Percentiles rank a stretch among this genome's conserved stretches.
These are phyloP conservation scores for Terana coerulea DNA, from an alignment of 768 basidiomycete species.

Conservation along the genomic window DNA sequence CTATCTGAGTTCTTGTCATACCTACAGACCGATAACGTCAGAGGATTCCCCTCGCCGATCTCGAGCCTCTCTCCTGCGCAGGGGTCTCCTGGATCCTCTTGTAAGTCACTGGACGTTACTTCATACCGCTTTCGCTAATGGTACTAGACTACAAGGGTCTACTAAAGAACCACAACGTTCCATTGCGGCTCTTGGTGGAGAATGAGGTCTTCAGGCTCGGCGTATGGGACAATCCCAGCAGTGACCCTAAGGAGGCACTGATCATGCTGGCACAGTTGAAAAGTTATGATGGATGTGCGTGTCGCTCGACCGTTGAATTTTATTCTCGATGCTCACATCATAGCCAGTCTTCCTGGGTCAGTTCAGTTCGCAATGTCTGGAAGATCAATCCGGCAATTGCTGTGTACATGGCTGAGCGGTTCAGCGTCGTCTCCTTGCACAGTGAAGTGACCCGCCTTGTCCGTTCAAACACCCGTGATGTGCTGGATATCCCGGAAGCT, in stretches of 20 bases:
- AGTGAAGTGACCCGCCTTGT: slow-evolving; percentile 76
- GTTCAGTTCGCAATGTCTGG: slow-evolving; percentile 75
- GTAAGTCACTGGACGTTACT: slow-evolving; percentile 29
- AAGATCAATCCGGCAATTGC: slow-evolving; percentile 78
- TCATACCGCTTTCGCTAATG: slow-evolving; percentile 23
- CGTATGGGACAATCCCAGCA: slow-evolving; percentile 89
- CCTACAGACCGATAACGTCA: slow-evolving; percentile 68
- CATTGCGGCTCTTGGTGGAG: slow-evolving; percentile 82
- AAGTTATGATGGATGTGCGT: slow-evolving; percentile 61
- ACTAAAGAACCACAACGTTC: slow-evolving; percentile 65
- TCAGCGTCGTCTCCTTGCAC: slow-evolving; percentile 63
- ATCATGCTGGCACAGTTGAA: slow-evolving; percentile 55
- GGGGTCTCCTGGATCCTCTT: slow-evolving; percentile 21
- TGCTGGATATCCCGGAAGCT: slow-evolving; percentile 77
- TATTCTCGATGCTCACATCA: slow-evolving; percentile 4
- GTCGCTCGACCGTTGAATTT: neutral
- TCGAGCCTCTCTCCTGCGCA: slow-evolving; percentile 62
- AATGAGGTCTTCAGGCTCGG: slow-evolving; percentile 83
- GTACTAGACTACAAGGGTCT: slow-evolving; percentile 50
- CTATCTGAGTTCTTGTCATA: slow-evolving; percentile 80
- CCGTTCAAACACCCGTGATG: slow-evolving; percentile 64
- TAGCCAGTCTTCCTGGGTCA: slow-evolving; percentile 58
- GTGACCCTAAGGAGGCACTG: slow-evolving; percentile 65
- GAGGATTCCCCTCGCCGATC: slow-evolving; percentile 46
- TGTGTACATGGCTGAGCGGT: slow-evolving; percentile 82